Conservation (phyloP, 108 stramenopile species). For the Pseudonitzschia multiseries region DNA sequence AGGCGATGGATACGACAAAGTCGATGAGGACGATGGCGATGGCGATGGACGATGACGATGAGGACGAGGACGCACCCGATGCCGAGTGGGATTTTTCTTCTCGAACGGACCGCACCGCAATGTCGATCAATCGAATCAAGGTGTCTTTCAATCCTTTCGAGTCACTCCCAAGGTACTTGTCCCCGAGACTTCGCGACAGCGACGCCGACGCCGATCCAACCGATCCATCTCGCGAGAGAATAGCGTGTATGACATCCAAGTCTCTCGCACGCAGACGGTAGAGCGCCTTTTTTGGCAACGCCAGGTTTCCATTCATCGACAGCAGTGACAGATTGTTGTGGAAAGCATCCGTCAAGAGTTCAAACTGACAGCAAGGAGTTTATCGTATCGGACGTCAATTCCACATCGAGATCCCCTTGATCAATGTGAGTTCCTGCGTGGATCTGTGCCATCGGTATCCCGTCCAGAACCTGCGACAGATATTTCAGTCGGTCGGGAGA, state of each 20-base stretch:
- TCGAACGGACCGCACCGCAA: not conserved
- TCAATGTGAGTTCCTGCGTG: constrained; percentile 6
- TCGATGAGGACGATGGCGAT: no score
- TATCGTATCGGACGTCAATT: constrained; percentile 4
- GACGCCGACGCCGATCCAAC: not conserved
- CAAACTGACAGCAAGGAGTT: constrained; percentile 7
- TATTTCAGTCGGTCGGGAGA: constrained; percentile 16
- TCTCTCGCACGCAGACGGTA: constrained; percentile 11
- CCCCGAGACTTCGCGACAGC: not conserved
- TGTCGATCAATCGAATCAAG: constrained; percentile 14
- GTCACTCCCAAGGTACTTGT: constrained; percentile 5
- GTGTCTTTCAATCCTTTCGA: constrained; percentile 15
- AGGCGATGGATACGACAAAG: no score
- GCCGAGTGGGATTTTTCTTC: not conserved
- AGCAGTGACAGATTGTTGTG: not conserved
- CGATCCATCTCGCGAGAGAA: constrained; percentile 5
- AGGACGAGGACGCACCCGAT: not conserved
- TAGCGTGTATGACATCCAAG: constrained; percentile 5
- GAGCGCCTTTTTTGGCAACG: not conserved
- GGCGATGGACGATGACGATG: no score
- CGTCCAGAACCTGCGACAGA: constrained; percentile 7
- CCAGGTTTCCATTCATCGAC: not conserved
- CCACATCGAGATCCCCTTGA: constrained; percentile 1
- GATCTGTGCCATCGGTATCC: constrained; percentile 10
- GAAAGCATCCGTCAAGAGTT: not conserved